Evolutionary conservation across 163 green algal genomes (phyloP), one percentile per base, ranked within the genome.

Genomic region (Coccomyxa subellipsoidea): DNA sequence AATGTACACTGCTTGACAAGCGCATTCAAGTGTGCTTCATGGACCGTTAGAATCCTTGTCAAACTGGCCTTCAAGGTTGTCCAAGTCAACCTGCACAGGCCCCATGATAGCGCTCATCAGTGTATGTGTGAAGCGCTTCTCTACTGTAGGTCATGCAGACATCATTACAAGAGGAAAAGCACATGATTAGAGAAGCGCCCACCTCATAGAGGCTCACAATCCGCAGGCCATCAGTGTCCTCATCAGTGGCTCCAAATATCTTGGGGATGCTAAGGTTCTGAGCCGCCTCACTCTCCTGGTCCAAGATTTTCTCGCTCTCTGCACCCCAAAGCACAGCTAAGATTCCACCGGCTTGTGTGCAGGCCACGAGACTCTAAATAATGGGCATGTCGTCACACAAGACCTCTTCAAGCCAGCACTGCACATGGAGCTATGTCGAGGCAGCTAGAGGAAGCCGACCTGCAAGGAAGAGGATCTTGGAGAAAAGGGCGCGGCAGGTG

Each of bases 401-500:
- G n/a, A n/a, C n/a, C n/a, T n/a, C n/a, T n/a, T n/a, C n/a, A n/a
- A n/a, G n/a, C n/a, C n/a, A n/a, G n/a, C n/a, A n/a, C n/a, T n/a
- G n/a, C n/a, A n/a, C n/a, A n/a, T n/a, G n/a, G n/a, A n/a, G n/a
- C n/a, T n/a, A n/a, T n/a, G n/a, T n/a, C n/a, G n/a, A n/a, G n/a
- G n/a, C 21, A 40, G 5, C 35, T 69, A 32, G 10, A 35, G 36
- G 1, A 23, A 21, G 75, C 47, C 38, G n/a, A 84, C 83, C 83
- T 83, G 89, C 89, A 0, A 98, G 82, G 84, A 94, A 96, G 53
- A 97, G 88, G 82, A 98, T 85, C 85, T 96, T 96, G 77, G 84
- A 89, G 85, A 96, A 96, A 54, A 96, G 84, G 31, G 88, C 85
- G 37, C 83, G 73, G 54, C 38, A 78, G 12, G 94, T 94, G 66